Evolutionary conservation across 805 yeast species (phyloP).

Genomic region (Priceomyces castillae): DNA sequence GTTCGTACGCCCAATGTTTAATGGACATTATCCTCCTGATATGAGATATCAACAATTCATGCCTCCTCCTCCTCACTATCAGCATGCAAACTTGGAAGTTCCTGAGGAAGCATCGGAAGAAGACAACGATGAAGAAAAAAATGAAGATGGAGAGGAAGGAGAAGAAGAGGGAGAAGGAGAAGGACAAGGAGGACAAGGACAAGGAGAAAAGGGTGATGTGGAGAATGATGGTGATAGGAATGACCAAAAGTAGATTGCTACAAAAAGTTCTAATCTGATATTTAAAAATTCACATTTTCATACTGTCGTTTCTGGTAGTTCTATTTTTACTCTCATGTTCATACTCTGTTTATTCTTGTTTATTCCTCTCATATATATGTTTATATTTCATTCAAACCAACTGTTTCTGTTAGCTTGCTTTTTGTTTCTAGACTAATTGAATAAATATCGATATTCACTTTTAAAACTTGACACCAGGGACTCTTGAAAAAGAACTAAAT

Average conservation of each 20-base stretch:
- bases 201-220: not conserved
- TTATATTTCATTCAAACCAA: not conserved
- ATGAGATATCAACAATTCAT: constrained; percentile 15
- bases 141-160: constrained; percentile 2
- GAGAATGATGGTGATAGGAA: not conserved
- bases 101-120: constrained; percentile 2
- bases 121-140: not conserved
- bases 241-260: not conserved
- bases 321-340: not conserved
- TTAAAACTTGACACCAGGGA: too few species aligned
- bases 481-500: too few species aligned
- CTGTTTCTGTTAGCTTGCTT: not conserved
- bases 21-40: constrained; percentile 16
- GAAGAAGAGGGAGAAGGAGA: not conserved
- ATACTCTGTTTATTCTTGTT: not conserved
- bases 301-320: too few species aligned
- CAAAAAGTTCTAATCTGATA: not conserved
- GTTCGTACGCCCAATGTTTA: constrained; percentile 15
- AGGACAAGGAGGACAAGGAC: not conserved
- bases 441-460: too few species aligned
- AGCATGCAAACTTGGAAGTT: constrained; percentile 3
- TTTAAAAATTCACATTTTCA: too few species aligned
- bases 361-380: not conserved
- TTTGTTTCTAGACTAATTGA: too few species aligned
- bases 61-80: constrained; percentile 11